These are phyloP conservation scores for Capsicum baccatum DNA, from an alignment of 257 asterid genomes.

Conservation along the genomic window DNA sequence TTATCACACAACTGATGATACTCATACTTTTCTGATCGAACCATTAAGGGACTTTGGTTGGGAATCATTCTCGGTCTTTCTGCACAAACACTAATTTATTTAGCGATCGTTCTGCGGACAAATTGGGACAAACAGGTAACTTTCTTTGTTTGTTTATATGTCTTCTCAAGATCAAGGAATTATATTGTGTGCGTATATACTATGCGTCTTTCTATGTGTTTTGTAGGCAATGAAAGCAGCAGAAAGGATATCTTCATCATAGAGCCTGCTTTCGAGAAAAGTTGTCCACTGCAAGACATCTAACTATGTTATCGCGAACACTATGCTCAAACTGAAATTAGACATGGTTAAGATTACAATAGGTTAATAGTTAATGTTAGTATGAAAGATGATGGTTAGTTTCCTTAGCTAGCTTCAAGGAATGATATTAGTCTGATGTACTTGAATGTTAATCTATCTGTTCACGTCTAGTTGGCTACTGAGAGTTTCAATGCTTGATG, in stretches of 20 bases:
- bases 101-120: constrained; percentile 33
- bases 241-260: constrained; percentile 34
- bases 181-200: too few relatives aligned
- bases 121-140: constrained; percentile 66
- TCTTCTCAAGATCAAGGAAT: not conserved
- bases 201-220: not conserved
- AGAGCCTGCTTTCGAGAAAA: not conserved
- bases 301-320: not conserved
- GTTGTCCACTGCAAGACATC: not conserved
- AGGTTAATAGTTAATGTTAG: not conserved
- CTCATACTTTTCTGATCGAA: too few relatives aligned
- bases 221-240: constrained; percentile 61
- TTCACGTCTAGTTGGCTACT: not conserved
- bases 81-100: too few relatives aligned
- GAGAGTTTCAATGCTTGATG: not conserved
- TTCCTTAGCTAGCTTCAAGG: not conserved
- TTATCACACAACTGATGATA: too few relatives aligned
- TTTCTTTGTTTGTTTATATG: not conserved
- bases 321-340: not conserved
- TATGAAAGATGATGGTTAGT: not conserved
- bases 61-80: too few relatives aligned
- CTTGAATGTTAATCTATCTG: not conserved
- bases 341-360: too few relatives aligned
- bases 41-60: too few relatives aligned
- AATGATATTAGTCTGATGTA: not conserved